These are phyloP conservation scores for Tagetes erecta DNA, from an alignment of 129 eudicot genomes.

Conservation along the genomic window DNA sequence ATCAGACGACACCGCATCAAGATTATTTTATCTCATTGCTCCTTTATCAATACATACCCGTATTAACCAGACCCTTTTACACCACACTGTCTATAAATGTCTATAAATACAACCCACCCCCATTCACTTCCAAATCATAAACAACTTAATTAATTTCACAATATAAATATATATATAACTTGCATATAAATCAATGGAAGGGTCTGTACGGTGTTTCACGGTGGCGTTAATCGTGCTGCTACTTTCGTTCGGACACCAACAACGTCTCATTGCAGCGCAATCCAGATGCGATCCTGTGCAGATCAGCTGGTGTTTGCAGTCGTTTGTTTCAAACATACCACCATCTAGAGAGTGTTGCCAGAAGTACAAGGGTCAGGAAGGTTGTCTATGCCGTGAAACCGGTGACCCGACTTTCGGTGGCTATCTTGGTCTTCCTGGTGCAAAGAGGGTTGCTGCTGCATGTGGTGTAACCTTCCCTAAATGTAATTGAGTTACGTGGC, in stretches of 20 bases:
- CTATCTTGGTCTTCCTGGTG: slow-evolving; percentile 33
- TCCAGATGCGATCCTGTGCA: slow-evolving; percentile 29
- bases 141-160: neutral
- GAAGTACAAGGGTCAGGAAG: slow-evolving; percentile 24
- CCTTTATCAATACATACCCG: no score
- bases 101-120: slow-evolving; percentile 29
- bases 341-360: slow-evolving; percentile 28
- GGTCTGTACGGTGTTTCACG: neutral
- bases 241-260: slow-evolving; percentile 14
- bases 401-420: slow-evolving; percentile 33
- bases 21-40: no score
- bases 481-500: slow-evolving; percentile 13
- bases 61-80: neutral
- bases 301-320: slow-evolving; percentile 36
- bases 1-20: no score
- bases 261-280: slow-evolving; percentile 11
- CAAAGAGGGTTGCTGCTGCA: slow-evolving; percentile 25
- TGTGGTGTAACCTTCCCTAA: slow-evolving; percentile 34
- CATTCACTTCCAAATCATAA: neutral
- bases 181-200: slow-evolving; percentile 7
- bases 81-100: neutral
- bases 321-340: slow-evolving; percentile 30
- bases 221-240: slow-evolving; percentile 15
- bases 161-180: no score
- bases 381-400: slow-evolving; percentile 31